phyloP scores from a whole-genome alignment of 179 eudicot genomes.

The Beta lomatogona region DNA sequence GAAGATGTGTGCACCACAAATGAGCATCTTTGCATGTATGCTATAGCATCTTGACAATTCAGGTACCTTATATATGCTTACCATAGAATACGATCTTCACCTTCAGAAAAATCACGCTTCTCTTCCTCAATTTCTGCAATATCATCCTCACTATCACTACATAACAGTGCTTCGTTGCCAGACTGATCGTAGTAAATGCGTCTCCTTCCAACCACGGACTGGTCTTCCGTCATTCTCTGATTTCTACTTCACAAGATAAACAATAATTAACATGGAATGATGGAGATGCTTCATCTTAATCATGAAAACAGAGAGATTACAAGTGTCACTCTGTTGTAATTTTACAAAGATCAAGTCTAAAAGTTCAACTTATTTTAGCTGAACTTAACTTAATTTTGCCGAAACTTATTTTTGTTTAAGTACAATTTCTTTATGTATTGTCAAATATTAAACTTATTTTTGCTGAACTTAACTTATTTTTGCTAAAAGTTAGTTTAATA shows the following conservation, averaged over 20 bases:
- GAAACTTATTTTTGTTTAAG: no score
- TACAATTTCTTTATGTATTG: no score
- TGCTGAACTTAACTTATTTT: no score
- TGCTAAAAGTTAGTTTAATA: no score
- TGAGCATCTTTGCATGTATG: background rate
- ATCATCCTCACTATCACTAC: conserved; percentile 93
- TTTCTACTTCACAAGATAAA: conserved; percentile 55
- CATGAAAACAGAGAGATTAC: conserved; percentile 2
- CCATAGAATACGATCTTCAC: conserved; percentile 80
- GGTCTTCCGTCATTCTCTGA: conserved; percentile 95
- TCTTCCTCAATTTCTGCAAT: conserved; percentile 55
- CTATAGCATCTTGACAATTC: background rate
- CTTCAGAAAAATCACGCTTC: conserved; percentile 71
- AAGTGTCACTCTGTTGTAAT: background rate
- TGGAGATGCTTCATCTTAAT: conserved; percentile 13
- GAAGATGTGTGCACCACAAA: background rate
- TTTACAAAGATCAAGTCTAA: background rate
- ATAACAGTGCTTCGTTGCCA: conserved; percentile 80
- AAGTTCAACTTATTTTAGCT: background rate
- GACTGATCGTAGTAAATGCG: conserved; percentile 81
- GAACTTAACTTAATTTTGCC: no score
- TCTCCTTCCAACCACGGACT: conserved; percentile 84
- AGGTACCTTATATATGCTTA: conserved; percentile 32
- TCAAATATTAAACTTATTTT: no score
- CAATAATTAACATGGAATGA: background rate